Evolutionary conservation across 176 grass and related monocot genomes (phyloP).

Genomic region (Saccharum officinarum): DNA sequence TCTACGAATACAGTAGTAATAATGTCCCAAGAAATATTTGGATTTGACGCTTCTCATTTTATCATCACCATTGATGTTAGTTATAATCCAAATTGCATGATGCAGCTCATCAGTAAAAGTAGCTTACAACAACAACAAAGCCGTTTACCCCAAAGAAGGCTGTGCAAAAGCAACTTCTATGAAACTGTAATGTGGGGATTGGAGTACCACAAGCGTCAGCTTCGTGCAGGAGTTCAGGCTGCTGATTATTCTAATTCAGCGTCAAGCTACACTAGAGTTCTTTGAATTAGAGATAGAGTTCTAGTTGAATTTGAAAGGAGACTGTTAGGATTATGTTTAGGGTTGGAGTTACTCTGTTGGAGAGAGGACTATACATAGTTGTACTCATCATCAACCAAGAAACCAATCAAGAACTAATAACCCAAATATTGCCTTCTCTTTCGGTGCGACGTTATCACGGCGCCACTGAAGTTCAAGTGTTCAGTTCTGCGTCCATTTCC

Average conservation of each 20-base stretch:
- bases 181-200: background rate
- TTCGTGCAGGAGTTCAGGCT: background rate
- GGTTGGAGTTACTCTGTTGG: background rate
- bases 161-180: background rate
- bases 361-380: background rate
- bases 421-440: background rate
- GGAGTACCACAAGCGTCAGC: background rate
- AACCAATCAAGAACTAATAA: background rate
- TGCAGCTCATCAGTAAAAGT: background rate
- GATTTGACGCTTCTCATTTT: background rate
- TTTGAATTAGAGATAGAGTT: background rate
- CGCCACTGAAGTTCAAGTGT: background rate
- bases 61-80: background rate
- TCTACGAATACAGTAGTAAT: background rate
- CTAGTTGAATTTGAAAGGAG: background rate
- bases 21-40: background rate
- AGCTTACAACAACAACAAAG: background rate
- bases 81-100: conserved; percentile 5
- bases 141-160: background rate
- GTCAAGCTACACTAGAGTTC: background rate
- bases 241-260: background rate
- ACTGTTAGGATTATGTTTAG: background rate
- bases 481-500: background rate
- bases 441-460: background rate
- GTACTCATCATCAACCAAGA: background rate